These are phyloP conservation scores for Trypethelium eluteriae DNA, from an alignment of 495 filamentous ascomycete genomes.

Conservation along the genomic window DNA sequence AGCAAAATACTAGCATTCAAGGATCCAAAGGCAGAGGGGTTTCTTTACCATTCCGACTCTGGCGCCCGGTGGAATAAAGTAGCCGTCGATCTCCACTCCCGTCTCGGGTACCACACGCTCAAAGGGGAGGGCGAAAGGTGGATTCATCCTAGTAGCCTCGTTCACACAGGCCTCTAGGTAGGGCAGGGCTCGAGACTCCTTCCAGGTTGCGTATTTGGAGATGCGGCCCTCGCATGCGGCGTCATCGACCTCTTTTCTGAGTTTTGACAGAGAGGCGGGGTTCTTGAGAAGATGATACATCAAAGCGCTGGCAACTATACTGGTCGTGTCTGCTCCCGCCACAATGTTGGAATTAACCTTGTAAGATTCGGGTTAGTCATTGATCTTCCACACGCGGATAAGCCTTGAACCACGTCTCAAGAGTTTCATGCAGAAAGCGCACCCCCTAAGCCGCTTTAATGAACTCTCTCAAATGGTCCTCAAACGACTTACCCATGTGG, in stretches of 20 bases:
- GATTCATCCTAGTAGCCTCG: slow-evolving; percentile 33
- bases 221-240: slow-evolving; percentile 6
- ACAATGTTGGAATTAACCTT: slow-evolving; percentile 14
- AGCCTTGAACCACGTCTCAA: background rate
- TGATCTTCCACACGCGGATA: background rate
- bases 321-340: slow-evolving; percentile 23
- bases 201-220: slow-evolving; percentile 25
- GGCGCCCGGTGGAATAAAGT: slow-evolving; percentile 20
- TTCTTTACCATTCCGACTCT: slow-evolving; percentile 18
- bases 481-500: background rate
- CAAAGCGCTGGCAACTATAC: slow-evolving; percentile 17
- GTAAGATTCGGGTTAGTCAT: background rate
- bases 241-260: slow-evolving; percentile 19
- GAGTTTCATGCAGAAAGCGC: background rate
- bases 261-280: slow-evolving; percentile 11
- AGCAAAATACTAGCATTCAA: background rate
- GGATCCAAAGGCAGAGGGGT: background rate
- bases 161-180: slow-evolving; percentile 37
- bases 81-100: slow-evolving; percentile 23
- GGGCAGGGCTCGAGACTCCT: slow-evolving; percentile 33
- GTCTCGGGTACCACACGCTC: slow-evolving; percentile 37
- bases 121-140: slow-evolving; percentile 36
- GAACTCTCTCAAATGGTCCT: background rate
- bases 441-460: background rate
- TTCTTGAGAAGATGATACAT: slow-evolving; percentile 27